Evolutionary conservation across 2,329 filamentous ascomycete genomes (phyloP).

Genomic region (Shiraia sp.): DNA sequence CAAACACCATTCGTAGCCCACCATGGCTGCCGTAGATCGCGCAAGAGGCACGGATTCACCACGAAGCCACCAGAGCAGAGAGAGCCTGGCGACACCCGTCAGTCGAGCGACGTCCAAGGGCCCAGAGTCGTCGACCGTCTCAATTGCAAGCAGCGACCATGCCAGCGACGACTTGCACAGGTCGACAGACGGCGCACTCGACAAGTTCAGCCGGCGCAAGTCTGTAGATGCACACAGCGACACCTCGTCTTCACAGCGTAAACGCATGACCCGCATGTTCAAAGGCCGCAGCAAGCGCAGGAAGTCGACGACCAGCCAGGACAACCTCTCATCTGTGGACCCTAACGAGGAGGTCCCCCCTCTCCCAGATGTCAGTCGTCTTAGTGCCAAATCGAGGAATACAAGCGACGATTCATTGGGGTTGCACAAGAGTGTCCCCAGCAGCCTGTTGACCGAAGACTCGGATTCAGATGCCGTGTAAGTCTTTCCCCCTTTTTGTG

Average conservation of each 20-base stretch:
- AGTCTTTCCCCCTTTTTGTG: slow-evolving; percentile 38
- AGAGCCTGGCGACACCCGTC: slow-evolving; percentile 30
- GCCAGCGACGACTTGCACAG: slow-evolving; percentile 27
- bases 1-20: neutral
- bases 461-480: slow-evolving; percentile 53
- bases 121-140: slow-evolving; percentile 35
- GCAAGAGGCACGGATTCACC: slow-evolving; percentile 27
- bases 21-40: slow-evolving; percentile 30
- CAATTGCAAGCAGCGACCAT: slow-evolving; percentile 37
- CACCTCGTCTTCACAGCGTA: slow-evolving; percentile 44
- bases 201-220: slow-evolving; percentile 44
- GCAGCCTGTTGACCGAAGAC: slow-evolving; percentile 56
- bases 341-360: slow-evolving; percentile 25
- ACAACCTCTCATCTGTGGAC: slow-evolving; percentile 29
- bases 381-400: slow-evolving; percentile 17
- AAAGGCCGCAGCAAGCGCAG: slow-evolving; percentile 49
- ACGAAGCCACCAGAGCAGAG: slow-evolving; percentile 18
- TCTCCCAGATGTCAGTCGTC: slow-evolving; percentile 22
- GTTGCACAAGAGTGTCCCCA: slow-evolving; percentile 50
- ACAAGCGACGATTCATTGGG: slow-evolving; percentile 49
- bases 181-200: slow-evolving; percentile 46
- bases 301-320: slow-evolving; percentile 32
- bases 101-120: slow-evolving; percentile 25
- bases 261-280: slow-evolving; percentile 59
- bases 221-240: slow-evolving; percentile 48